Evolutionary conservation across 129 eudicot species (phyloP).

Genomic region (carrot (Daucus carota)): DNA sequence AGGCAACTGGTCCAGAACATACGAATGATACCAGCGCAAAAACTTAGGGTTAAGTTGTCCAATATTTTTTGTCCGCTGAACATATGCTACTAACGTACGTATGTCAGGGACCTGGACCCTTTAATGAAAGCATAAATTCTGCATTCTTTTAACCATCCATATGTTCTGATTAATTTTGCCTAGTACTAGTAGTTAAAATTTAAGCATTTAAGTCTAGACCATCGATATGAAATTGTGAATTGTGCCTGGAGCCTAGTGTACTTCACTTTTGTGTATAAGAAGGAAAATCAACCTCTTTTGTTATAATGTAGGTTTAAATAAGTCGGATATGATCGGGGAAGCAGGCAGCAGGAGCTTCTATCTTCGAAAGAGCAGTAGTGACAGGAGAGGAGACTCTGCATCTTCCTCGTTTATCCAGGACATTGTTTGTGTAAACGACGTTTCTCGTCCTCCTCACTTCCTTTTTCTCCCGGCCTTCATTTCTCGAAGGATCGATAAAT

Average conservation of each 20-base stretch:
- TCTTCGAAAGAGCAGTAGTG: conserved; percentile 44
- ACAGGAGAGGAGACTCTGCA: neutral
- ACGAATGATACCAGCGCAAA: no score
- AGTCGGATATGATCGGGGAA: conserved; percentile 58
- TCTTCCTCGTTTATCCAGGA: conserved; percentile 14
- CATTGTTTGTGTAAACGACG: conserved; percentile 3
- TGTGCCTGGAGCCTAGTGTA: no score
- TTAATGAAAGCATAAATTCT: neutral
- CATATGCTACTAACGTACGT: no score
- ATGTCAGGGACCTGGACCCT: no score
- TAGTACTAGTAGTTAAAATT: neutral
- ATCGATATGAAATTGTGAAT: neutral
- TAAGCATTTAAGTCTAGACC: neutral
- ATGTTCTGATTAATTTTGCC: neutral
- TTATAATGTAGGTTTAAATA: conserved; percentile 44
- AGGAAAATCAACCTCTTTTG: neutral
- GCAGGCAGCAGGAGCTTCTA: conserved; percentile 74
- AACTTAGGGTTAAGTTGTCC: no score
- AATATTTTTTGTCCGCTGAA: no score
- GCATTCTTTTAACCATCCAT: neutral
- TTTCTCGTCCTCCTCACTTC: conserved; percentile 15
- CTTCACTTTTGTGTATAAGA: neutral
- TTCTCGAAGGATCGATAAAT: conserved; percentile 20
- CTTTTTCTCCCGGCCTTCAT: conserved; percentile 21
- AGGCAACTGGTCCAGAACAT: no score